Evolutionary conservation across 139 green algal species (phyloP), one percentile per base, ranked within the genome.

Genomic region (Chlorella vulgaris): DNA sequence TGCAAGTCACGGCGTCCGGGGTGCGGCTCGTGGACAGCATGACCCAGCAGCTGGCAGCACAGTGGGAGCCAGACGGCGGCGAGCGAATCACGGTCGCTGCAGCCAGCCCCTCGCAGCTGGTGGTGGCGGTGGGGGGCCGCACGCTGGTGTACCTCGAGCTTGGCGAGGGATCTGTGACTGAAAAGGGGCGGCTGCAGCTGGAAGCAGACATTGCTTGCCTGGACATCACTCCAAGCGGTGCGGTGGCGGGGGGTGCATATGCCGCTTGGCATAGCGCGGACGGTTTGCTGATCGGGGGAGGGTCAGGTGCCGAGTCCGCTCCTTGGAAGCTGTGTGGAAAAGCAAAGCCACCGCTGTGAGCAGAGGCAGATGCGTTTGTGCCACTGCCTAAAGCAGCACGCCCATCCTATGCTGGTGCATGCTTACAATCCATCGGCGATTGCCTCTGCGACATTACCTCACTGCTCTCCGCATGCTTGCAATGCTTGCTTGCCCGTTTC

Each of bases 121-220:
- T 98, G 69, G 62, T 98, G 35, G 94, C 91, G 0, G 88, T 82
- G 31, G 90, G 92, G 3, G 89, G 90, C 18, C 91, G 93, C 38
- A 81, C 88, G 29, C 60, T 98, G 35, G 85, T 94, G 39, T 89
- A 90, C 55, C 82, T 99, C 50, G 86, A 95, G 68, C 78, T 98
- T 6, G 77, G 74, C 15, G 78, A 81, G 8, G 86, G 88, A 0
- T 42, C 68, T 42, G 55, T 97, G 40, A 13, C 42, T 3, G 89
- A 97, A 83, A 74, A 77, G 24, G 87, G 43, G 2, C 78, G 84
- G 28, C 71, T 81, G 18, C 74, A 88, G 50, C 81, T 98, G 78
- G 87, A 92, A 2, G 75, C 83, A 18, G 95, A 99, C 81, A 89
- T 99, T 13, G 89, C 95, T 0, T 99, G 96, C 86, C 66, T 99